Percentiles rank a stretch among this genome's conserved stretches.
phyloP scores from a whole-genome alignment of 306 rosid genomes.

The Castanea crenata region DNA sequence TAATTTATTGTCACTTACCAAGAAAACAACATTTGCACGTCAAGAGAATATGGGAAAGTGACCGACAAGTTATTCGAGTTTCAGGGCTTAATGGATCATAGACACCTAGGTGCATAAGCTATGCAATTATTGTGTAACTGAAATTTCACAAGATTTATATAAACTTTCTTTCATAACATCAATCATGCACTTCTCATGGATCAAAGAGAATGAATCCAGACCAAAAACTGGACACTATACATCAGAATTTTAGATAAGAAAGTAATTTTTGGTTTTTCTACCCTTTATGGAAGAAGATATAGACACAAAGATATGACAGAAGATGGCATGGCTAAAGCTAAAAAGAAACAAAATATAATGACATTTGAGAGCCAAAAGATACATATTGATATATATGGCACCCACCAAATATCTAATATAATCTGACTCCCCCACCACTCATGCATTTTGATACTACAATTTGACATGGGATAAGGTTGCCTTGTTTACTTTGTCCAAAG shows the following conservation, averaged over 20 bases:
- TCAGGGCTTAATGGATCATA: neutral
- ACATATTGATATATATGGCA: neutral
- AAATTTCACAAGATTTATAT: neutral
- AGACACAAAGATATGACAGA: neutral
- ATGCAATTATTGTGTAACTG: slow-evolving; percentile 12
- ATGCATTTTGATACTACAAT: neutral
- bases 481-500: neutral
- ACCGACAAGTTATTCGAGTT: neutral
- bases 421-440: neutral
- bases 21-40: neutral
- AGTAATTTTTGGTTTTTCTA: neutral
- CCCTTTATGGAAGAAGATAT: neutral
- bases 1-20: neutral
- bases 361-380: neutral
- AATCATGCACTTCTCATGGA: slow-evolving; percentile 7
- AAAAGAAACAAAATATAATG: neutral
- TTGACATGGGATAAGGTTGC: slow-evolving; percentile 10
- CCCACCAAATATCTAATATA: too few relatives aligned
- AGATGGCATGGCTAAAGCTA: neutral
- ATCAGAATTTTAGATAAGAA: neutral
- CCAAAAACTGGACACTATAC: slow-evolving; percentile 37
- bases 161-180: neutral
- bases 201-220: slow-evolving; percentile 33
- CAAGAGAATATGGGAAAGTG: neutral
- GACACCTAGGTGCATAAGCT: neutral